Evolutionary conservation across 2,329 filamentous ascomycete genomes (phyloP), one percentile per base, ranked within the genome.

Genomic region (Chalaropsis thielavioides): DNA sequence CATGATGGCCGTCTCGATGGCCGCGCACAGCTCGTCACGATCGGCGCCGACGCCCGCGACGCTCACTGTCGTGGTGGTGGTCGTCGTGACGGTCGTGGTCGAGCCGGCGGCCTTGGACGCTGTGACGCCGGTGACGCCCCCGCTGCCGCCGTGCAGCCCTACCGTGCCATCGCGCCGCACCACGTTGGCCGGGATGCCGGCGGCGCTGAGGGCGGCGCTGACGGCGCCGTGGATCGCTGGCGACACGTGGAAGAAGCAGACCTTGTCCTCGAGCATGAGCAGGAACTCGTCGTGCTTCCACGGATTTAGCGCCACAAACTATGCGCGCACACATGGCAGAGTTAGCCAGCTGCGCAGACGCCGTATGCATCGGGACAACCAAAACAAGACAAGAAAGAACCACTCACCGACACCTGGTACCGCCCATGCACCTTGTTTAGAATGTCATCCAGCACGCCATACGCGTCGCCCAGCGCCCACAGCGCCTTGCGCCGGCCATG

Each of bases 161-260:
- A 49, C 51, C 13, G 65, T 67, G 13, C 68, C 69, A 62, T 69
- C 68, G 43, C 67, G 68, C 31, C 68, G 68, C 56, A 69, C 67
- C 46, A 70, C 67, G 8, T 69, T 70, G 15, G 69, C 67, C 13
- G 69, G 67, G 61, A 69, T 68, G 8, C 66, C 62, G 22, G 69
- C 69, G 15, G 61, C 61, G 38, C 68, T 69, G 22, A 68, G 69
- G 46, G 68, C 68, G 24, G 69, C 68, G 43, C 66, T 66, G 46
- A 69, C 64, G 61, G 69, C 67, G 63, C 68, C 67, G 24, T 31
- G 51, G 24, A 31, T n/a, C 3, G 51, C 51, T 10, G 69, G 68
- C 40, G 68, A 67, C 13, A 68, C 68, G 63, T 69, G 69, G 56
- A 68, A 69, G 66, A 68, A 69, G 40, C 68, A 68, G 61, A 69